Conservation (phyloP, 1,284 basidiomycete genomes). For the Ganoderma leucocontextum region DNA sequence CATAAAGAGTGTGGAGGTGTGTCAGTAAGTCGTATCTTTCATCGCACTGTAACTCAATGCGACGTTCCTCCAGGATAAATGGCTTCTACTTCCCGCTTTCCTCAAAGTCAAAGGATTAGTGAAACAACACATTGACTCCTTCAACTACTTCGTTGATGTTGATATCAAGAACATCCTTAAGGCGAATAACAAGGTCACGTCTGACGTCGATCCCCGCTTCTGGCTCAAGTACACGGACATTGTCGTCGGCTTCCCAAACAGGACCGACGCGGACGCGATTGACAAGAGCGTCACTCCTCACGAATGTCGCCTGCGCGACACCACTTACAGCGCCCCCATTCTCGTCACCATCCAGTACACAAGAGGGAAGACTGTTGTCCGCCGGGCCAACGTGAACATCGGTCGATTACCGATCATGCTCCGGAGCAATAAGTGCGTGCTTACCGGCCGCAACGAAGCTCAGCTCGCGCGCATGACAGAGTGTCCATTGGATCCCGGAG, state of each 20-base stretch:
- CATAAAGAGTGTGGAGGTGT: conserved; percentile 80
- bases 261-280: conserved; percentile 84
- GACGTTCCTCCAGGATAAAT: conserved; percentile 82
- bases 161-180: conserved; percentile 97
- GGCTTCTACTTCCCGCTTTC: conserved; percentile 94
- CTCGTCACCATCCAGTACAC: conserved; percentile 97
- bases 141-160: conserved; percentile 99
- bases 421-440: conserved; percentile 91
- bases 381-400: conserved; percentile 86
- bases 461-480: conserved; percentile 94
- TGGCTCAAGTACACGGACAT: conserved; percentile 99
- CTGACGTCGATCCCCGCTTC: conserved; percentile 97
- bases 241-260: conserved; percentile 89
- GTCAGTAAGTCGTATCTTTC: conserved; percentile 32
- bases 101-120: conserved; percentile 97
- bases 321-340: conserved; percentile 95
- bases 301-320: conserved; percentile 96
- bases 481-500: conserved; percentile 98
- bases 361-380: conserved; percentile 90
- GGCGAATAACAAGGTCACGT: conserved; percentile 93
- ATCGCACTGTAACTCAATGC: not conserved
- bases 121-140: conserved; percentile 99
- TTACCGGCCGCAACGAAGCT: conserved; percentile 81
- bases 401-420: conserved; percentile 98
- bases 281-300: conserved; percentile 94